Conservation (phyloP, 176 grass and related monocot genomes). For the Cenchrus fungigraminus region DNA sequence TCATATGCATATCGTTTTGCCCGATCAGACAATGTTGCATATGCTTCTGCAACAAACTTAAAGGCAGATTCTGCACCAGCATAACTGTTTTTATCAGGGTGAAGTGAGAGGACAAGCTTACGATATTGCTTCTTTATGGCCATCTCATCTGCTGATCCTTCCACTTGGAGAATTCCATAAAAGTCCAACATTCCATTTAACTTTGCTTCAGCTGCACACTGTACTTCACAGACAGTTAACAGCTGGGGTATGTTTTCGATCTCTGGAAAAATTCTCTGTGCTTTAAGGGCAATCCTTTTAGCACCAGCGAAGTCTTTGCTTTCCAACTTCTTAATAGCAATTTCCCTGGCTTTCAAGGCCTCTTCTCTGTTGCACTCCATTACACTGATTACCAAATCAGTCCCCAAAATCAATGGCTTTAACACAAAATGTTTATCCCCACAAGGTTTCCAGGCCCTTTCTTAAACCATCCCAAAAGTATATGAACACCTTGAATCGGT, state of each 20-base stretch:
- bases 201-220: constrained; percentile 63
- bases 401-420: constrained; percentile 24
- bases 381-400: constrained; percentile 15
- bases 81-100: constrained; percentile 83
- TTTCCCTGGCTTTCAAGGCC: constrained; percentile 74
- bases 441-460: background rate
- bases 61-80: constrained; percentile 84
- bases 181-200: constrained; percentile 62
- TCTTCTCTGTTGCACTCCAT: constrained; percentile 97
- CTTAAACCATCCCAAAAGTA: constrained; percentile 33
- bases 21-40: constrained; percentile 70
- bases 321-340: constrained; percentile 74
- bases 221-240: constrained; percentile 78
- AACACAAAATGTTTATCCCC: constrained; percentile 30
- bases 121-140: constrained; percentile 75
- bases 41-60: constrained; percentile 80
- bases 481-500: constrained; percentile 14
- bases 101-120: constrained; percentile 80
- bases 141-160: constrained; percentile 55
- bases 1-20: constrained; percentile 67
- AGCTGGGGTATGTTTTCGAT: constrained; percentile 76
- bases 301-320: constrained; percentile 69
- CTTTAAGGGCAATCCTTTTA: constrained; percentile 76
- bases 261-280: constrained; percentile 75
- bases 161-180: constrained; percentile 74